Base-by-base conservation (phyloP, 148 eudicot genomes). In the Hydrangea macrophylla region DNA sequence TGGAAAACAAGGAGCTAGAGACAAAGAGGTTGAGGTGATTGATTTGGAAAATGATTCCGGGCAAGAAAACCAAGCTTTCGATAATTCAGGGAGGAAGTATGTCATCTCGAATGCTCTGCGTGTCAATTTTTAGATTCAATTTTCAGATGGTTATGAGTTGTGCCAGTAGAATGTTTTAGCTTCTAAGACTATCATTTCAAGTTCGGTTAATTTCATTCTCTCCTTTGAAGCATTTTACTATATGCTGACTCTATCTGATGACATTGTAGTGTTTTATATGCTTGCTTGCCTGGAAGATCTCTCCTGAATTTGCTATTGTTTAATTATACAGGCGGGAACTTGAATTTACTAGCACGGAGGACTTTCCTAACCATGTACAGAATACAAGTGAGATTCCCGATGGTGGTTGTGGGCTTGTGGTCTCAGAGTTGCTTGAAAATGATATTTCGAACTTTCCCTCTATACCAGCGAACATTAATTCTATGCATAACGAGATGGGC, bases 321-420 rank as follows among this genome's bases (percentile, higher is more conserved):
- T 33, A 44, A 39, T 65, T 50, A 62, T 73, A 51, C 88, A 93
- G 98, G 87, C 71, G 64, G 32, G 90, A 84, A 68, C 54, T 76
- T 78, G 85, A 73, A 62, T 77, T 80, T 42, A 71, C 79, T 57
- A 84, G 75, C 58, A 57, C 82, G 75, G 92, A 81, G 60, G 74
- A 61, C 79, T 83, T 88, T 72, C 75, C 79, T n/a, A 77, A 72
- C 62, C 81, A 83, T 78, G 75, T 76, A 73, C 86, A 83, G 35
- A 83, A 71, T 62, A 33, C 80, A 53, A 86, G 79, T 70, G 88
- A 80, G 35, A 88, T 84, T 61, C 80, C 88, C 27, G 86, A 82
- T 55, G 75, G 89, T 84, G 96, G 92, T 70, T 95, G 87, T 79
- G 97, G 97, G 70, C 88, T 89, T 77, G 89, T 95, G 99, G 77